Evolutionary conservation across 768 basidiomycete genomes (phyloP).

Genomic region (Galerina marginata): DNA sequence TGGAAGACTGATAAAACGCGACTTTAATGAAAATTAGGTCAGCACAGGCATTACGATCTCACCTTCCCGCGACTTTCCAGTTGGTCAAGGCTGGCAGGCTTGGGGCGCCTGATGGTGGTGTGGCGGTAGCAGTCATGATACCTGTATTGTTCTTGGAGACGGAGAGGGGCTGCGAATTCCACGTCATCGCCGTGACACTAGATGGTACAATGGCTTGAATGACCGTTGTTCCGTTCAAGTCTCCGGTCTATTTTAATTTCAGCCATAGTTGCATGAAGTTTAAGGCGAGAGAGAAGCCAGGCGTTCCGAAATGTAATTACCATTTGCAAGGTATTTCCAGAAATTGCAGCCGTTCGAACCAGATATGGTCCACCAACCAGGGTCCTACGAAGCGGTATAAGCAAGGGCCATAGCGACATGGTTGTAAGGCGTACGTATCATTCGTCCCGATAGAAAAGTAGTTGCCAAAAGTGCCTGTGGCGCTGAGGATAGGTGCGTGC

Average conservation of each 20-base stretch:
- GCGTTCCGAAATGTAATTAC: slow-evolving; percentile 17
- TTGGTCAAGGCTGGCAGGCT: slow-evolving; percentile 34
- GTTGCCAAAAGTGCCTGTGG: slow-evolving; percentile 40
- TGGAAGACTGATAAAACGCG: slow-evolving; percentile 42
- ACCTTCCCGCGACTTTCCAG: slow-evolving; percentile 60
- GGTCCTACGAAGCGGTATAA: slow-evolving; percentile 29
- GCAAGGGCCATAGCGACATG: neutral
- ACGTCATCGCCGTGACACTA: slow-evolving; percentile 38
- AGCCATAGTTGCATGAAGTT: neutral
- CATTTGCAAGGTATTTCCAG: slow-evolving; percentile 39
- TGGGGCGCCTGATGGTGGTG: slow-evolving; percentile 11
- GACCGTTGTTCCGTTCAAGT: slow-evolving; percentile 50
- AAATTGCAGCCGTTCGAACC: slow-evolving; percentile 52
- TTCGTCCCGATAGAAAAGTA: slow-evolving; percentile 54
- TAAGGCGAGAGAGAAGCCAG: too few relatives aligned
- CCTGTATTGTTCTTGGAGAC: slow-evolving; percentile 27
- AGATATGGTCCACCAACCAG: slow-evolving; percentile 60
- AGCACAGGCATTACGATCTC: neutral
- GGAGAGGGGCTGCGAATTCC: slow-evolving; percentile 42
- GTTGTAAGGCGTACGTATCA: slow-evolving; percentile 34
- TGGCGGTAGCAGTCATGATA: slow-evolving; percentile 6
- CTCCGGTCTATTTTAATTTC: slow-evolving; percentile 41
- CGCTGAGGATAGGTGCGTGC: slow-evolving; percentile 53
- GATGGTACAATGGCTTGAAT: slow-evolving; percentile 42
- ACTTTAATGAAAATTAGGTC: neutral